Evolutionary conservation across 768 basidiomycete genomes (phyloP).

Genomic region (Leccinellum rugosiceps): DNA sequence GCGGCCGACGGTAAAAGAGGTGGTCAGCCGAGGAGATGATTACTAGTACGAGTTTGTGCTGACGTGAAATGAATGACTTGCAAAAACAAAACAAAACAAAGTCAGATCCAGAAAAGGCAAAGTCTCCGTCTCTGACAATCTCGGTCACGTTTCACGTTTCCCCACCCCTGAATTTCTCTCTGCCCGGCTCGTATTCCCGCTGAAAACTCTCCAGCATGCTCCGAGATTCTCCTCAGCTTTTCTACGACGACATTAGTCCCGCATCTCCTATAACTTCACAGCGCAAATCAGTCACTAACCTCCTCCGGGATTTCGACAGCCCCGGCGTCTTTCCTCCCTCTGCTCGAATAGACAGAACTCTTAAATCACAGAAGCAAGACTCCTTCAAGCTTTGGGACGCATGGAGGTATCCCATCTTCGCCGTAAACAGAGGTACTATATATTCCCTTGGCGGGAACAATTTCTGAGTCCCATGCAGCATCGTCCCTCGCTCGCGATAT

Average conservation of each 20-base stretch:
- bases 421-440: constrained; percentile 58
- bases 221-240: constrained; percentile 21
- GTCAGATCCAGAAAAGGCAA: constrained; percentile 25
- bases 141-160: not conserved
- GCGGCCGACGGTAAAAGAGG: constrained; percentile 81
- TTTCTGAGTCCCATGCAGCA: constrained; percentile 14
- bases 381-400: constrained; percentile 65
- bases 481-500: constrained; percentile 58
- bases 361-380: constrained; percentile 53
- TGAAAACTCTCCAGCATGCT: constrained; percentile 17
- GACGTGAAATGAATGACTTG: not conserved
- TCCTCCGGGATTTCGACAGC: constrained; percentile 54
- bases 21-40: constrained; percentile 82
- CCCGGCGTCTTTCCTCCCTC: constrained; percentile 73
- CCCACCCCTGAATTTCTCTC: not conserved
- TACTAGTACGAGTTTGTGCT: constrained; percentile 45
- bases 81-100: not conserved
- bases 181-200: not conserved
- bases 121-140: not conserved
- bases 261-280: constrained; percentile 16
- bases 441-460: too few species aligned
- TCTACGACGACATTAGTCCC: constrained; percentile 11
- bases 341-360: constrained; percentile 63
- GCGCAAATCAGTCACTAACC: constrained; percentile 17
- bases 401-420: constrained; percentile 68